Percentiles rank a stretch among this genome's conserved stretches.
Evolutionary conservation across 1,284 basidiomycete species (phyloP).

Genomic region (Moniliophthora roreri): DNA sequence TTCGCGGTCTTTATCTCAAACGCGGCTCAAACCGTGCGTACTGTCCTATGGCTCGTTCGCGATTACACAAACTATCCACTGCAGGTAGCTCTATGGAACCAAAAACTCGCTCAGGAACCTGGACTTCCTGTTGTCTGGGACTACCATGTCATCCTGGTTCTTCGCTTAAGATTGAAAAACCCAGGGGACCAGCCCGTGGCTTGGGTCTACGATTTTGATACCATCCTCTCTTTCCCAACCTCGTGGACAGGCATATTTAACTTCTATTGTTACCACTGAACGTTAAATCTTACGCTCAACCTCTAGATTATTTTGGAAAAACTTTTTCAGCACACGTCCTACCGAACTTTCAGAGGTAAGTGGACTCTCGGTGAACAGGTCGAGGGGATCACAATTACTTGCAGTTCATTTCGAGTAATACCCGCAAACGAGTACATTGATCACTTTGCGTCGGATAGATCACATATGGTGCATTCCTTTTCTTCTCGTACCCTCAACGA

Average conservation of each 20-base stretch:
- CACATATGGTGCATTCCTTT: slow-evolving; percentile 62
- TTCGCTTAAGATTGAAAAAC: slow-evolving; percentile 32
- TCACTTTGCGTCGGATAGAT: slow-evolving; percentile 74
- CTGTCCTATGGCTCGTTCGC: slow-evolving; percentile 1
- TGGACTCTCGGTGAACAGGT: neutral
- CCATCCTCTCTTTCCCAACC: slow-evolving; percentile 47
- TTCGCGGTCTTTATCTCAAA: slow-evolving; percentile 71
- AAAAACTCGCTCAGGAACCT: slow-evolving; percentile 41
- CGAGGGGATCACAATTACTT: neutral
- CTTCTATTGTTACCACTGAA: slow-evolving; percentile 12
- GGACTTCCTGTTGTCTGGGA: slow-evolving; percentile 63
- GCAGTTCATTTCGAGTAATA: slow-evolving; percentile 54
- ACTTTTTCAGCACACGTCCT: slow-evolving; percentile 49
- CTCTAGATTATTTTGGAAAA: slow-evolving; percentile 50
- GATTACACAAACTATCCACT: slow-evolving; percentile 5
- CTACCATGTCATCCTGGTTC: slow-evolving; percentile 68
- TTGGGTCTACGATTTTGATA: slow-evolving; percentile 73
- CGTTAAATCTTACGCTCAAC: neutral
- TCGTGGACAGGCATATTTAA: slow-evolving; percentile 41
- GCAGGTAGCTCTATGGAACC: slow-evolving; percentile 67
- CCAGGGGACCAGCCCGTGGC: slow-evolving; percentile 1
- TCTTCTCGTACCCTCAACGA: neutral
- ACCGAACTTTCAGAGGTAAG: slow-evolving; percentile 48
- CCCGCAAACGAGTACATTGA: slow-evolving; percentile 49
- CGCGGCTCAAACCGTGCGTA: slow-evolving; percentile 47